Conservation (phyloP, 164 flowering plant genomes). For the Berberis thunbergii region DNA sequence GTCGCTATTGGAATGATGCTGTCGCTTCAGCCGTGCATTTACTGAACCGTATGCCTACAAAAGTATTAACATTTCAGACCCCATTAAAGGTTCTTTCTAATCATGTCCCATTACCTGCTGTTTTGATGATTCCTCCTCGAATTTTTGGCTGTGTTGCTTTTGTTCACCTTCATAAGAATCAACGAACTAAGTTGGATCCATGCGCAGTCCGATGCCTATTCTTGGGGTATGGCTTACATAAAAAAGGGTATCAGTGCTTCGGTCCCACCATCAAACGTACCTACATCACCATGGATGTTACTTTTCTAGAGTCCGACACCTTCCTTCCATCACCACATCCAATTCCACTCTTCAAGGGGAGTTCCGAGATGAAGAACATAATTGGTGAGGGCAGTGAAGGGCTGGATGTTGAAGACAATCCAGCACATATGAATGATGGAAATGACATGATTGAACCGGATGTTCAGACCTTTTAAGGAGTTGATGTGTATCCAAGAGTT, state of each 20-base stretch:
- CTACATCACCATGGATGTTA: conserved; percentile 1
- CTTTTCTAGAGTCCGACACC: background rate
- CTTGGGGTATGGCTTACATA: background rate
- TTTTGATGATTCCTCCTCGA: background rate
- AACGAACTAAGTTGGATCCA: background rate
- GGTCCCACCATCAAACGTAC: background rate
- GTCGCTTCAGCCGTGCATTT: background rate
- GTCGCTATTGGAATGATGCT: background rate
- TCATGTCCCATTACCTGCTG: background rate
- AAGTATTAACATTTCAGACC: background rate
- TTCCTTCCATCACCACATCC: background rate
- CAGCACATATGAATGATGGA: too few relatives aligned
- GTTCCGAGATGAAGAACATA: background rate
- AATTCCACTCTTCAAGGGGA: background rate
- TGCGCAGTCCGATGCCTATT: background rate
- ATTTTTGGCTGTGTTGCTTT: conserved; percentile 1
- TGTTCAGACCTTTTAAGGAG: too few relatives aligned
- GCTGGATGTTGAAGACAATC: too few relatives aligned
- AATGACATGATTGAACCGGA: too few relatives aligned
- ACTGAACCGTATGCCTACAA: background rate
- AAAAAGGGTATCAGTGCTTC: background rate
- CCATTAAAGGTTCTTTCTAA: background rate
- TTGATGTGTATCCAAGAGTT: too few relatives aligned
- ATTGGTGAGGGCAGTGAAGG: background rate
- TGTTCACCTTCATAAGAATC: background rate